A percentile compares a stretch with the other conserved stretches of the same genome.
Conservation (phyloP, 2,329 filamentous ascomycete species). For the Fusarium dlaminii region DNA sequence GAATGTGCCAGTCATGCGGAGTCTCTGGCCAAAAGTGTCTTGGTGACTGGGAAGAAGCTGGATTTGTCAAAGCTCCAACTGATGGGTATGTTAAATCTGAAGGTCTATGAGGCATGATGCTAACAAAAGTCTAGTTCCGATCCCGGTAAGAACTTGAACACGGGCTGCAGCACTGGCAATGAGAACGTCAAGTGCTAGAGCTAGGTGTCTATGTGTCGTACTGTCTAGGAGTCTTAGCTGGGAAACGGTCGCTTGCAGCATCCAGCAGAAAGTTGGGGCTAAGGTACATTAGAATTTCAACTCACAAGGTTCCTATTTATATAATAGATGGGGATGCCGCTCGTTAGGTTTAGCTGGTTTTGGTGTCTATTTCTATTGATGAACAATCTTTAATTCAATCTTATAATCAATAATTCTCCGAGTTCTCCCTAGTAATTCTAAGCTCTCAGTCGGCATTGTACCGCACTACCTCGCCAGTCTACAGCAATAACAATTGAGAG, state of each 20-base stretch:
- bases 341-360: fast-evolving
- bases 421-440: background rate
- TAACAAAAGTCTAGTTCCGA: background rate
- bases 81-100: background rate
- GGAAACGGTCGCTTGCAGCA: too few relatives aligned
- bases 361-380: background rate
- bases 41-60: background rate
- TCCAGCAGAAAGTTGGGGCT: fast-evolving
- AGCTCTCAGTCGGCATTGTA: background rate
- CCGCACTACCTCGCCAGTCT: too few relatives aligned
- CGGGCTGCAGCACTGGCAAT: background rate
- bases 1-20: background rate
- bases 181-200: background rate
- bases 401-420: too few relatives aligned
- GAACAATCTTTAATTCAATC: background rate
- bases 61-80: background rate
- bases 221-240: fast-evolving
- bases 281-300: fast-evolving
- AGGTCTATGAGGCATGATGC: fast-evolving
- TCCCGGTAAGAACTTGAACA: background rate
- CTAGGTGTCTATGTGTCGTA: background rate
- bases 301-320: fast-evolving
- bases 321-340: fast-evolving
- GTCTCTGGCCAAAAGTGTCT: background rate
- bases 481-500: background rate